Base-by-base conservation (phyloP, 495 filamentous ascomycete genomes). In the Astrothelium macrocarpum region DNA sequence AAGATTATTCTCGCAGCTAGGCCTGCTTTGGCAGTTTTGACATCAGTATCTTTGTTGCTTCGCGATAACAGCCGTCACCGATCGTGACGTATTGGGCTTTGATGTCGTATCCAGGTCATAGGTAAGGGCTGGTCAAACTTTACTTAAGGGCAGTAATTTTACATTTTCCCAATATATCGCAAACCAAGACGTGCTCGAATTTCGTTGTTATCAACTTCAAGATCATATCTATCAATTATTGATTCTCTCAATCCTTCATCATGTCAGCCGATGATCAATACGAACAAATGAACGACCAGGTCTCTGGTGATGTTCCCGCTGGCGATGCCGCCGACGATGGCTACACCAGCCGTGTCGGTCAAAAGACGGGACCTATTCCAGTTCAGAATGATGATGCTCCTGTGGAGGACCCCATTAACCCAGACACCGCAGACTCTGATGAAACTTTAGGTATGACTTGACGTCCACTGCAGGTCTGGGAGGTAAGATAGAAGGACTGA, bases 361-460 rank as follows among this genome's bases (percentile, higher is more conserved):
- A 76, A 64, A 67, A 65, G 14, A 34, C 77, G 5, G 73, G 79
- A 20, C 74, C 74, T n/a, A 76, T 85, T 16, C 80, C 78, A 16
- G 81, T 86, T 7, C 71, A 81, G 26, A 78, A 78, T 26, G 82
- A 85, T 63, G 71, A 79, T 5, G 78, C 70, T 46, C 67, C 71
- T 0, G 72, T 85, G 1, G 78, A 83, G 45, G 82, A 82, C 42
- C 76, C 76, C 9, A 78, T 81, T 12, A 67, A 78, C 45, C 65
- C 73, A 25, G 72, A 59, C 0, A 72, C 70, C 1, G 79, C 79
- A 0, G 79, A 86, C 64, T 75, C 78, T 1, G 79, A 85, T 64
- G 72, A 76, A 63, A 73, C 78, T 32, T 67, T 87, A 2, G 75
- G 83, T 85, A 73, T 36, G 75, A 71, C 60, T 34, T 16, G 14